Evolutionary conservation across 441 rosid genomes (phyloP), one percentile per base, ranked within the genome.

Genomic region (Jatropha multifida): DNA sequence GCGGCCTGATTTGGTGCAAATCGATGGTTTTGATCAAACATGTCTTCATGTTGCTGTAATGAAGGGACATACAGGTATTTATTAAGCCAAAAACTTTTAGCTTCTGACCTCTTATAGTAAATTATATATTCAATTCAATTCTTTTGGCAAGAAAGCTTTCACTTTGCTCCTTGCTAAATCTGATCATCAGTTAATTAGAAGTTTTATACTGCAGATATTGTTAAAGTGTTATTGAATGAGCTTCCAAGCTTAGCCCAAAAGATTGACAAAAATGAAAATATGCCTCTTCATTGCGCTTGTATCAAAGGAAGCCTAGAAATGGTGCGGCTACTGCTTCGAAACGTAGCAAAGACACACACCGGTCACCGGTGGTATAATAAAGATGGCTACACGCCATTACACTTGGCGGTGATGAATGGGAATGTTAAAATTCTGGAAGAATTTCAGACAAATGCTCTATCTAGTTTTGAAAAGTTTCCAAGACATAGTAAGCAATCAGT

Each of bases 331-430:
- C 83, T 79, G 48, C 64, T 81, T 13, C 13, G 18, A 23, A 65
- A 41, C 3, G 68, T 65, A 5, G 73, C 79, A 55, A 27, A 40
- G 46, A 2, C 1, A 4, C 5, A 0, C n/a, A 23, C 23, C 23
- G 23, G 23, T 23, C 2, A 1, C 60, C 0, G 17, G 56, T 54
- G 52, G 7, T 72, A 68, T 37, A 74, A 81, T 66, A 62, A 75
- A 13, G 5, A 46, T 23, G 84, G 83, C n/a, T 67, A 75, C 68
- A 81, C 80, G 3, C 83, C 83, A 4, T 38, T 81, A 76, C 84
- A 85, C 58, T 62, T 79, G 76, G 88, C 81, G 42, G 83, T 77
- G 4, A 73, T 77, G 71, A 75, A 74, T 3, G 82, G 78, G 3
- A 46, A 61, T 26, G 38, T 12, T 46, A 18, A 27, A 10, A 80